These are phyloP conservation scores for Pythium brachiatum DNA, from an alignment of 352 stramenopile species.

Conservation along the genomic window DNA sequence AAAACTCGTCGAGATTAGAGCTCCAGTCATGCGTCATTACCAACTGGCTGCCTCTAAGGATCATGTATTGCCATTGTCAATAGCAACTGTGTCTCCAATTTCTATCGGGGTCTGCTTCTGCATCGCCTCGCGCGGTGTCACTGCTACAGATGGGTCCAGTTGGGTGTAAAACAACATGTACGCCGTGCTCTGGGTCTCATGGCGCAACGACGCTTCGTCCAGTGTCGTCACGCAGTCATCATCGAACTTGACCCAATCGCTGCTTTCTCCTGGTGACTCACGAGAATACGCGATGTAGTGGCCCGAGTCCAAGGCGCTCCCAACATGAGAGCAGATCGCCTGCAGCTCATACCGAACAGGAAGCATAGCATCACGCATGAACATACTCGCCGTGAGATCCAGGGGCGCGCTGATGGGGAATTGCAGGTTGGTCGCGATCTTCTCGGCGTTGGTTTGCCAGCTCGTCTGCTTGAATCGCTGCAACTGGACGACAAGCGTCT, in stretches of 20 bases:
- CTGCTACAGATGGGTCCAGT: slow-evolving; percentile 5
- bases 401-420: slow-evolving; percentile 57
- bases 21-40: not conserved
- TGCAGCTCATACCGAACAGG: slow-evolving; percentile 52
- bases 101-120: not conserved
- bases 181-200: slow-evolving; percentile 53
- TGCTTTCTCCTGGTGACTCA: slow-evolving; percentile 1
- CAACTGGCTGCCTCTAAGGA: slow-evolving; percentile 5
- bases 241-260: slow-evolving; percentile 67
- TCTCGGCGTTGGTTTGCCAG: slow-evolving; percentile 34
- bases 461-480: slow-evolving; percentile 66
- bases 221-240: slow-evolving; percentile 59
- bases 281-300: slow-evolving; percentile 78
- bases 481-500: slow-evolving; percentile 56
- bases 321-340: slow-evolving; percentile 74
- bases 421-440: slow-evolving; percentile 49
- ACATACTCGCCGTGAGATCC: slow-evolving; percentile 65
- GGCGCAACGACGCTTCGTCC: slow-evolving; percentile 37
- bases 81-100: slow-evolving; percentile 4
- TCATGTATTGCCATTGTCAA: slow-evolving; percentile 20
- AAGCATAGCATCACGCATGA: slow-evolving; percentile 46
- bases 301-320: slow-evolving; percentile 50
- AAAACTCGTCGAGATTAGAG: not conserved
- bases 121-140: not conserved
- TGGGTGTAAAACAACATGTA: slow-evolving; percentile 79